Base-by-base conservation (phyloP, 768 basidiomycete species). In the Collybia sordida region DNA sequence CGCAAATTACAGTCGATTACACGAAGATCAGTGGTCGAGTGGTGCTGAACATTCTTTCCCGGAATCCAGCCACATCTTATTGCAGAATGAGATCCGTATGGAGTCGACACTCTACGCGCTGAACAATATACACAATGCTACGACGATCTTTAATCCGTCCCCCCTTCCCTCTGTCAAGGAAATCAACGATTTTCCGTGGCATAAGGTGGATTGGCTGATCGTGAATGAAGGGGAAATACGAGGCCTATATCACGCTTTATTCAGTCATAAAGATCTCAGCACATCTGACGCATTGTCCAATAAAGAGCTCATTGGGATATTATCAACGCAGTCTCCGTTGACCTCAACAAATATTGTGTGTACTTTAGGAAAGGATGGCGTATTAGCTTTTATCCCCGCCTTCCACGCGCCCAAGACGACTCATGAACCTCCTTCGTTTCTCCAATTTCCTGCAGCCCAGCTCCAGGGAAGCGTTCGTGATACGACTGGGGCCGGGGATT, bases 401-500 rank as follows among this genome's bases (percentile, higher is more conserved):
- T 53, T 68, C 28, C 64, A 64, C 51, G 28, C 52, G 27, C 51
- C 52, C 25, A 31, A 56, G 45, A 54, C 47, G 25, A 42, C 42
- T 35, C 23, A 66, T 9, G 57, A 51, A 8, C 41, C 54, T 2
- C 50, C 63, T 9, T 58, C 60, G 12, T 56, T 66, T 6, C 56
- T 78, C 17, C 67, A 72, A 50, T 53, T 80, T n/a, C 80, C 79
- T 1, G 81, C 81, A 4, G 74, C 74, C 2, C 62, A 60, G 39
- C 61, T 83, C 12, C 51, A 67, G 28, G 76, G 71, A 3, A 55
- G 61, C 0, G 65, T 70, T 4, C 58, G 64, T 14, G 82, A 85
- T 57, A 83, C 82, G 2, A 85, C 83, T 0, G 83, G 83, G 8
- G 83, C 83, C 1, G 83, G 83, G 0, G 83, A 85, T 54, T 83